Conservation (phyloP, 2,329 filamentous ascomycete species). For the Ampelomyces quisqualis region DNA sequence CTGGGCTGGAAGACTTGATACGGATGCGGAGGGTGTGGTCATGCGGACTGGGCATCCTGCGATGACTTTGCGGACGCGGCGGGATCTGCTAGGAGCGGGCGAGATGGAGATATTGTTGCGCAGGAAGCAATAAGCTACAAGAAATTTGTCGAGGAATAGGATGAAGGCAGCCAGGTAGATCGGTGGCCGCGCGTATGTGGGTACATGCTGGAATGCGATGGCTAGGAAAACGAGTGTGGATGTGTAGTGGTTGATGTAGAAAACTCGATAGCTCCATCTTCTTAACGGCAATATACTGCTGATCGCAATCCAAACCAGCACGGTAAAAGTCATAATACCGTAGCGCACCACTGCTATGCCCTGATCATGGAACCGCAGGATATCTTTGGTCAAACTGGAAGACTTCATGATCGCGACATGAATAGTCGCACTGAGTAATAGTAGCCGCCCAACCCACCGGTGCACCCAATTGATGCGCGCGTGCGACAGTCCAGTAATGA, state of each 20-base stretch:
- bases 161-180: constrained; percentile 23
- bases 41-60: constrained; percentile 30
- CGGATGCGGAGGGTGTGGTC: constrained; percentile 13
- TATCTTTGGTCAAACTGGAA: constrained; percentile 23
- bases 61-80: constrained; percentile 11
- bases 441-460: constrained; percentile 22
- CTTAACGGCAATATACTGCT: constrained; percentile 25
- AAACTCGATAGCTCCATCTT: constrained; percentile 26
- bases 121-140: constrained; percentile 10
- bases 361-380: constrained; percentile 21
- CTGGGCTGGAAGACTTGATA: constrained; percentile 5
- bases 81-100: constrained; percentile 11
- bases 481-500: constrained; percentile 23
- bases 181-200: constrained; percentile 21
- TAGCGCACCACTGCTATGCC: constrained; percentile 25
- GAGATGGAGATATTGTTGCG: constrained; percentile 22
- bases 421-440: constrained; percentile 29
- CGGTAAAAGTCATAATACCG: constrained; percentile 25
- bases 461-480: constrained; percentile 30
- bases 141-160: constrained; percentile 19
- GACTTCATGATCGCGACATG: constrained; percentile 31
- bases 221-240: constrained; percentile 25
- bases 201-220: constrained; percentile 27
- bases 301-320: constrained; percentile 27
- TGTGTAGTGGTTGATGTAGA: constrained; percentile 32